Evolutionary conservation across 352 stramenopile species (phyloP).

Genomic region (Pythium phragmiticola): DNA sequence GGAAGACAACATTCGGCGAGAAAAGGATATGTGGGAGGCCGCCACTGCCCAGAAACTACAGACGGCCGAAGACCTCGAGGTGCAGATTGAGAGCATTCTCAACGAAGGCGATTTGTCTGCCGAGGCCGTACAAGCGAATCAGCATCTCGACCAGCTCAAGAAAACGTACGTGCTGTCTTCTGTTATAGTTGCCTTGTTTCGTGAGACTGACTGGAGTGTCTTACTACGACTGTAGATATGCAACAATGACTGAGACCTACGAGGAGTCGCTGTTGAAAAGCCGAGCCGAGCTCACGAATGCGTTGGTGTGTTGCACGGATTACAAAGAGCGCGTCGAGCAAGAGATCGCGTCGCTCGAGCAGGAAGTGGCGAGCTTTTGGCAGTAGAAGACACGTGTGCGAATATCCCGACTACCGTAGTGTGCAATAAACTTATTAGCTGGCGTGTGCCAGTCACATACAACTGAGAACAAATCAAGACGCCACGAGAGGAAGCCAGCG

Average conservation of each 20-base stretch:
- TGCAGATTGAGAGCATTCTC: conserved; percentile 64
- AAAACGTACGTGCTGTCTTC: conserved; percentile 45
- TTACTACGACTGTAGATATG: conserved; percentile 31
- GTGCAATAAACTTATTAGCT: conserved; percentile 25
- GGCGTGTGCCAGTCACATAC: neutral
- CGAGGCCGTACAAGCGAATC: conserved; percentile 38
- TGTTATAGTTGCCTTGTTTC: neutral
- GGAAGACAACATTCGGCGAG: conserved; percentile 50
- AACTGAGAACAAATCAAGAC: neutral
- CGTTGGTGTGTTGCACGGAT: conserved; percentile 59
- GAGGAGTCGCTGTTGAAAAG: conserved; percentile 56
- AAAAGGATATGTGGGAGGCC: conserved; percentile 47
- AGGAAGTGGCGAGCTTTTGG: conserved; percentile 50
- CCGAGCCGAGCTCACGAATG: conserved; percentile 56
- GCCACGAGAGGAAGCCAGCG: neutral
- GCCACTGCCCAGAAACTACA: conserved; percentile 44
- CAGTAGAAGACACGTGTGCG: conserved; percentile 25
- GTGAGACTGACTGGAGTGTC: conserved; percentile 8
- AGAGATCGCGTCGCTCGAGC: conserved; percentile 58
- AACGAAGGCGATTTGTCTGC: conserved; percentile 54
- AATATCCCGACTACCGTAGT: neutral
- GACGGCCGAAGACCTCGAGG: conserved; percentile 67
- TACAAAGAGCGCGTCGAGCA: conserved; percentile 65
- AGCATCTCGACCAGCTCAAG: conserved; percentile 47
- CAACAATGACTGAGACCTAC: conserved; percentile 50